phyloP scores from a whole-genome alignment of 192 early-diverging fungal genomes.

The Coemansia sp. region DNA sequence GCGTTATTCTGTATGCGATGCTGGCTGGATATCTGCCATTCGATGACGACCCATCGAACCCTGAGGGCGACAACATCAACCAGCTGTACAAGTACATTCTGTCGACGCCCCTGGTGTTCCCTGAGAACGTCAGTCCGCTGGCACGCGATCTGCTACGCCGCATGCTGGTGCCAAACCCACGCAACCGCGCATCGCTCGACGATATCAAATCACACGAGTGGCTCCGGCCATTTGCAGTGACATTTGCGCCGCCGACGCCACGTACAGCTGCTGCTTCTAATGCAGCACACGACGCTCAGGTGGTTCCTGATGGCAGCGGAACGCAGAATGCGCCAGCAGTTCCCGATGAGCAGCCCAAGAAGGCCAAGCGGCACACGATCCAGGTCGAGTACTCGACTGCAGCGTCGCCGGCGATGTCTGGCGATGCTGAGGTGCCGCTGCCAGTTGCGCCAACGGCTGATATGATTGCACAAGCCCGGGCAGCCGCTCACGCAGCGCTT shows the following conservation, averaged over 20 bases:
- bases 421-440: conserved; percentile 14
- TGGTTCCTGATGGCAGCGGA: conserved; percentile 14
- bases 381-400: conserved; percentile 54
- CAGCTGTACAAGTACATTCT: conserved; percentile 83
- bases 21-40: conserved; percentile 85
- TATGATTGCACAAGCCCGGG: conserved; percentile 43
- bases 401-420: conserved; percentile 4
- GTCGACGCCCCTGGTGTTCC: conserved; percentile 78
- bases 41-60: conserved; percentile 87
- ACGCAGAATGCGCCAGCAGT: conserved; percentile 40
- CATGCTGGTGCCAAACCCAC: conserved; percentile 92
- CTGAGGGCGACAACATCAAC: conserved; percentile 87
- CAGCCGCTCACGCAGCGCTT: conserved; percentile 48
- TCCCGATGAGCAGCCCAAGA: conserved; percentile 37
- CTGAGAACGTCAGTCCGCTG: conserved; percentile 74
- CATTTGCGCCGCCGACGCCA: conserved; percentile 50
- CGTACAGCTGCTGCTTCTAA: conserved; percentile 17
- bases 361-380: conserved; percentile 61
- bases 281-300: conserved; percentile 16
- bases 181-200: conserved; percentile 68
- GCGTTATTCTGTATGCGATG: conserved; percentile 96
- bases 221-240: conserved; percentile 55
- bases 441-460: conserved; percentile 32
- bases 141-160: conserved; percentile 78
- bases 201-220: conserved; percentile 76